These are phyloP conservation scores for Chaetomiaceae sp. DNA, from an alignment of 2,329 filamentous ascomycete genomes.

Conservation along the genomic window DNA sequence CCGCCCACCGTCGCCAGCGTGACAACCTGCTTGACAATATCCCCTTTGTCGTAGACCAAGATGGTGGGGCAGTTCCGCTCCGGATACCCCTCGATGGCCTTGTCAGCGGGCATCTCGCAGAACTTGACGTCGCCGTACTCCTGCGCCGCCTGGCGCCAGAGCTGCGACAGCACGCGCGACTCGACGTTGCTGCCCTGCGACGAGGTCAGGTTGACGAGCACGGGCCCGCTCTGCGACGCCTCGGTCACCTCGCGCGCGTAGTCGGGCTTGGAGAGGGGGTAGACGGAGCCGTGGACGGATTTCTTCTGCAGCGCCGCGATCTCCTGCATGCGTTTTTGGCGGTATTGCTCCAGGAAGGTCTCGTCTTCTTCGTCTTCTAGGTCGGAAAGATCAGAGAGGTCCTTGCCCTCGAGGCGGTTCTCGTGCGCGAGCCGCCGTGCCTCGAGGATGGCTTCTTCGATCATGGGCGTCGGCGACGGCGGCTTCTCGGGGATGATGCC, in stretches of 20 bases:
- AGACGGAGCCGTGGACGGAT: slow-evolving; percentile 82
- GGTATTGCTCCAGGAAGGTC: slow-evolving; percentile 80
- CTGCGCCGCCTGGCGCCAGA: slow-evolving; percentile 78
- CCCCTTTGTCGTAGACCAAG: slow-evolving; percentile 83
- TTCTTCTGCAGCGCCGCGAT: slow-evolving; percentile 70
- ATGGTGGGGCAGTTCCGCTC: slow-evolving; percentile 94
- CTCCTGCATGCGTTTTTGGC: slow-evolving; percentile 82
- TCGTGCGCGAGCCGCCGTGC: slow-evolving; percentile 81
- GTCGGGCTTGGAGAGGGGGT: slow-evolving; percentile 90
- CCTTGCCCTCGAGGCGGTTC: slow-evolving; percentile 89
- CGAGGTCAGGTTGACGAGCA: slow-evolving; percentile 78
- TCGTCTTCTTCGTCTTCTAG: slow-evolving; percentile 96
- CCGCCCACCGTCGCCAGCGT: slow-evolving; percentile 78
- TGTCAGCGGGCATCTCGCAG: slow-evolving; percentile 85
- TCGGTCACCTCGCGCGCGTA: slow-evolving; percentile 90
- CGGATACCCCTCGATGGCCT: slow-evolving; percentile 96
- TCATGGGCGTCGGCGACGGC: slow-evolving; percentile 89
- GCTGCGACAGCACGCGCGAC: slow-evolving; percentile 73
- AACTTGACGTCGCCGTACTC: slow-evolving; percentile 97
- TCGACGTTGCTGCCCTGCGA: slow-evolving; percentile 76
- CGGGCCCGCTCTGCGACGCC: slow-evolving; percentile 64
- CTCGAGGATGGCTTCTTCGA: slow-evolving; percentile 88
- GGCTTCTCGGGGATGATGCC: slow-evolving; percentile 97
- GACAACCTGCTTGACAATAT: slow-evolving; percentile 90
- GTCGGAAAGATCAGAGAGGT: slow-evolving; percentile 87